Base-by-base conservation (phyloP, 192 early-diverging fungal species). In the Coemansia umbellata region DNA sequence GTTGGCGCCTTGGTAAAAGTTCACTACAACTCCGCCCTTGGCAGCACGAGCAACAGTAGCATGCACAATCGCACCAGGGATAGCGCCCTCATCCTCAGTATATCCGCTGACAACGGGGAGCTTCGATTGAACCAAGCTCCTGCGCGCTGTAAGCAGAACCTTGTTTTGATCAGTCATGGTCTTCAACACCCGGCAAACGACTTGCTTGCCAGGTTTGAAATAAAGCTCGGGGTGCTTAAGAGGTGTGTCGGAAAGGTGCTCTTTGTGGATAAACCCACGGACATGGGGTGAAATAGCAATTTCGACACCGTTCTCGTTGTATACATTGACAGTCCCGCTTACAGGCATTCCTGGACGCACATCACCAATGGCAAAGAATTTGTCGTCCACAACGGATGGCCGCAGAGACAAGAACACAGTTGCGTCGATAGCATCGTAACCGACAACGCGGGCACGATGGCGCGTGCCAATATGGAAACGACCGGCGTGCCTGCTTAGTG, bases 371-470 rank as follows among this genome's bases (percentile, higher is more conserved):
- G 82, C 76, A 14, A 97, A 59, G 65, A 84, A 89, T 31, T 79
- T 60, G 53, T 91, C 81, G 17, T 82, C 73, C 15, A 97, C 54
- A 4, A 91, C 70, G 21, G 80, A 82, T 14, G 78, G 63, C 59
- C 92, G 80, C 21, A 93, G 78, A 28, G 87, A 85, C 26, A 93
- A 60, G 24, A 82, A 80, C n/a, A 90, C 62, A 2, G 93, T 32
- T 19, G 82, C 82, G 55, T 90, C 91, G 8, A 87, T 82, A 37
- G 84, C 78, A 36, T 91, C 88, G 60, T 87, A 89, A 10, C 84
- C 85, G 26, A 93, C 58, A 5, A 97, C 86, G 49, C 93, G 82
- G 40, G 73, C 91, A 23, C 81, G 79, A 58, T 97, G 93, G 11
- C 50, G 63, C 13, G 82, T 84, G 35, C 84, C 94, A 2, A 87